Percentiles rank a stretch among this genome's conserved stretches.
Conservation (phyloP, 2,329 filamentous ascomycete species). For the Aureobasidium uvarum region DNA sequence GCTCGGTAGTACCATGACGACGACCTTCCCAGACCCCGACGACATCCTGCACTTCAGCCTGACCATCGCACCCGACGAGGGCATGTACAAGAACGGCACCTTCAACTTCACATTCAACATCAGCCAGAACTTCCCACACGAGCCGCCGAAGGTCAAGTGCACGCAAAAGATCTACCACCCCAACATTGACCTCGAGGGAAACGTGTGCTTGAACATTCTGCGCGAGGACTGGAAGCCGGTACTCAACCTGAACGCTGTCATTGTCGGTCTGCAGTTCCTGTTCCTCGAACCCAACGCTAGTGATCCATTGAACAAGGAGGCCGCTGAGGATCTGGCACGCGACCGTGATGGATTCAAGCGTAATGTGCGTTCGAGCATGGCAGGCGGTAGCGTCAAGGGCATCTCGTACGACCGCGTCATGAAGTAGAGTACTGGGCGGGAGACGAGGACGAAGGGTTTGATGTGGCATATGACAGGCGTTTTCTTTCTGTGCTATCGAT, state of each 20-base stretch:
- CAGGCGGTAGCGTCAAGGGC: slow-evolving; percentile 71
- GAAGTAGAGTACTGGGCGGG: slow-evolving; percentile 47
- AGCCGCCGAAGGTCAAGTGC: slow-evolving; percentile 96
- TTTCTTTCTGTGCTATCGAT: slow-evolving; percentile 12
- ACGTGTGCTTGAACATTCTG: slow-evolving; percentile 96
- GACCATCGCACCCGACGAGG: slow-evolving; percentile 80
- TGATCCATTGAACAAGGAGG: slow-evolving; percentile 98
- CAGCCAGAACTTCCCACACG: slow-evolving; percentile 93
- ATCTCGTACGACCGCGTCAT: slow-evolving; percentile 75
- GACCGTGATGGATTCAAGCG: slow-evolving; percentile 88
- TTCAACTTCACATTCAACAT: slow-evolving; percentile 93
- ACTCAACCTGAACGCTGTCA: slow-evolving; percentile 91
- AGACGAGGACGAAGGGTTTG: not conserved
- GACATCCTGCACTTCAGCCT: slow-evolving; percentile 82
- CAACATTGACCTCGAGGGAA: slow-evolving; percentile 96
- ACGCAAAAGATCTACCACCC: slow-evolving; percentile 99
- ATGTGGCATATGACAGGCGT: slow-evolving; percentile 25
- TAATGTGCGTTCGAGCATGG: slow-evolving; percentile 83
- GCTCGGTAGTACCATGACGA: slow-evolving; percentile 75
- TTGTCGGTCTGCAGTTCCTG: slow-evolving; percentile 91
- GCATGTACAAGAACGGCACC: slow-evolving; percentile 79
- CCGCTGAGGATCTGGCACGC: slow-evolving; percentile 82
- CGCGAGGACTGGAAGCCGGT: slow-evolving; percentile 99
- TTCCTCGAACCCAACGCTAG: slow-evolving; percentile 97
- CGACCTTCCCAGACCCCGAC: slow-evolving; percentile 76